Evolutionary conservation across 2,329 filamentous ascomycete genomes (phyloP), one percentile per base, ranked within the genome.

Genomic region (Diaporthe vexans): DNA sequence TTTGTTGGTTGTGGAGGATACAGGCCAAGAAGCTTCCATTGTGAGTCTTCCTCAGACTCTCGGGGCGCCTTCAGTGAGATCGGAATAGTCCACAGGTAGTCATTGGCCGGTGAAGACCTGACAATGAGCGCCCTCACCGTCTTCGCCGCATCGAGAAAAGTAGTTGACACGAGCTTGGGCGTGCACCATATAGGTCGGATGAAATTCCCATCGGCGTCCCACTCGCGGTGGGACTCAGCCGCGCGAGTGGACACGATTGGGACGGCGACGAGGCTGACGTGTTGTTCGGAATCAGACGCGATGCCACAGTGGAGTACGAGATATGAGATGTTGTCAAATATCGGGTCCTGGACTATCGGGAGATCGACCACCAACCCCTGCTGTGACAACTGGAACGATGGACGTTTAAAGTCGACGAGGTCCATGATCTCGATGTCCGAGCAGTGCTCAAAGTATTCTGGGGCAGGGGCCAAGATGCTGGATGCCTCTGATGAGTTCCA

Each of bases 361-460:
- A 67, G 63, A 33, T 67, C 63, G 6, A 67, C 46, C 0, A 67
- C 63, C 33, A 67, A 4, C 0, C 63, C 63, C 29, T 67, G 63
- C 15, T 67, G 63, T 21, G 63, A 67, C 2, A 67, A 26, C 7
- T 67, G 63, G 9, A 67, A 67, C 8, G 63, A 52, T 17, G 63
- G 63, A 8, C 63, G 46, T 29, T 40, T 67, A n/a, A 67, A 52
- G 46, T 67, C 63, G 63, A 67, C 63, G 2, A 67, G 63, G 46
- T 67, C 63, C 63, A 67, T 67, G 29, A 52, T 67, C 13, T 52
- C 46, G 21, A 67, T 67, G 3, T 52, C 63, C 15, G 63, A 67
- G 63, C 63, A 67, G 46, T 67, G 46, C 46, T 67, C 63, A 29
- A 67, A 67, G 10, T 67, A 67, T 10, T 67, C 63, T 1, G 63